These are phyloP conservation scores for Paulownia fortunei DNA, from an alignment of 257 asterid species.

Conservation along the genomic window DNA sequence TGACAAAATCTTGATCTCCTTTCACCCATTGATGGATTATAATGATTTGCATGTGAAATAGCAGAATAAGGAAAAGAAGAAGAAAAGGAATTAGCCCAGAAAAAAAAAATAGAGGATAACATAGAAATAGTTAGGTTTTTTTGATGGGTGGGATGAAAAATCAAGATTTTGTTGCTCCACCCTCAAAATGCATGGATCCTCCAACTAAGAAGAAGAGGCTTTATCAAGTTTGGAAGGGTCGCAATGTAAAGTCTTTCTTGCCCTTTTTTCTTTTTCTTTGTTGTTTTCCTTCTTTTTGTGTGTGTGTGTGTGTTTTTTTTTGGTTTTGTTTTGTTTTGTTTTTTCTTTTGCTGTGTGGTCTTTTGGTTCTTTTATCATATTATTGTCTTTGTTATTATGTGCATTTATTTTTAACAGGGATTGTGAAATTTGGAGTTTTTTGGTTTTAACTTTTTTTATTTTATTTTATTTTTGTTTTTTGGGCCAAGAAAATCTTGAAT, in stretches of 20 bases:
- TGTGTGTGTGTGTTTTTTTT: not conserved
- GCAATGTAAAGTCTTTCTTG: slow-evolving; percentile 75
- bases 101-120: not conserved
- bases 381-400: not conserved
- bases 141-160: slow-evolving; percentile 47
- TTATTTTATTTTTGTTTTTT: not conserved
- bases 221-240: slow-evolving; percentile 91
- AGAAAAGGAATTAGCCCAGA: slow-evolving; percentile 2
- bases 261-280: not conserved
- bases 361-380: not conserved
- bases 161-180: slow-evolving; percentile 50
- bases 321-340: not conserved
- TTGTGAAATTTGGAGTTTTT: not conserved
- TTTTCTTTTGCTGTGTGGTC: too few species aligned
- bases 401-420: not conserved
- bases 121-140: not conserved
- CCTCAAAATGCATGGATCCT: slow-evolving; percentile 51
- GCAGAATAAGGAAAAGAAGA: not conserved
- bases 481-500: slow-evolving; percentile 2
- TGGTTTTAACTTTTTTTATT: not conserved
- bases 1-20: slow-evolving; percentile 34
- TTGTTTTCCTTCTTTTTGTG: too few species aligned
- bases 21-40: slow-evolving; percentile 32
- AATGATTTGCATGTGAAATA: slow-evolving; percentile 28
- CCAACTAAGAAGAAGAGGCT: slow-evolving; percentile 59